Conservation (phyloP, 2,329 filamentous ascomycete species). For the Pyrenophora graminea region DNA sequence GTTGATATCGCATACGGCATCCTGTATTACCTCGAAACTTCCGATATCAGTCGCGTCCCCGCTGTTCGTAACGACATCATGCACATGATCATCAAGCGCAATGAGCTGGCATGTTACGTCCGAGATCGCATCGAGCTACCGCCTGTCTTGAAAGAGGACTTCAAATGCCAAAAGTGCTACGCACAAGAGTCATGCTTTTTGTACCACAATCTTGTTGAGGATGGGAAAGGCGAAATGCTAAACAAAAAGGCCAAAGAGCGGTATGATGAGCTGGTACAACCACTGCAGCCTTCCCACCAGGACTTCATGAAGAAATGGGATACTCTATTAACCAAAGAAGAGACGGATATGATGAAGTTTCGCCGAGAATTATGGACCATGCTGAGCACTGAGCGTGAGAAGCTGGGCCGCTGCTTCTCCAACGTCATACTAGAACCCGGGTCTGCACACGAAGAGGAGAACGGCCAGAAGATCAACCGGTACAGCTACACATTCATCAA, state of each 20-base stretch:
- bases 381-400: constrained; percentile 85
- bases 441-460: constrained; percentile 69
- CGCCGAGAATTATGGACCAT: constrained; percentile 95
- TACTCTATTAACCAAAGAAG: constrained; percentile 87
- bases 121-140: constrained; percentile 82
- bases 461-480: constrained; percentile 83
- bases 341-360: constrained; percentile 84
- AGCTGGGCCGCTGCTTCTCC: constrained; percentile 85
- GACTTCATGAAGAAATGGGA: constrained; percentile 97
- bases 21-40: constrained; percentile 92
- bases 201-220: constrained; percentile 88
- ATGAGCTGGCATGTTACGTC: constrained; percentile 83
- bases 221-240: constrained; percentile 79
- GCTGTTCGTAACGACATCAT: constrained; percentile 84
- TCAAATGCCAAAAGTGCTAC: constrained; percentile 85
- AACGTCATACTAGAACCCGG: constrained; percentile 82
- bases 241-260: constrained; percentile 78
- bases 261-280: constrained; percentile 78
- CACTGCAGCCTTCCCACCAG: constrained; percentile 74
- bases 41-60: constrained; percentile 82
- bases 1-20: constrained; percentile 88
- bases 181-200: constrained; percentile 89
- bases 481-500: constrained; percentile 87
- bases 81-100: constrained; percentile 96
- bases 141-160: constrained; percentile 80